Percentiles rank a stretch among this genome's conserved stretches.
These are phyloP conservation scores for Azolla pinnata DNA, from an alignment of 75 land plant genomes.

Conservation along the genomic window DNA sequence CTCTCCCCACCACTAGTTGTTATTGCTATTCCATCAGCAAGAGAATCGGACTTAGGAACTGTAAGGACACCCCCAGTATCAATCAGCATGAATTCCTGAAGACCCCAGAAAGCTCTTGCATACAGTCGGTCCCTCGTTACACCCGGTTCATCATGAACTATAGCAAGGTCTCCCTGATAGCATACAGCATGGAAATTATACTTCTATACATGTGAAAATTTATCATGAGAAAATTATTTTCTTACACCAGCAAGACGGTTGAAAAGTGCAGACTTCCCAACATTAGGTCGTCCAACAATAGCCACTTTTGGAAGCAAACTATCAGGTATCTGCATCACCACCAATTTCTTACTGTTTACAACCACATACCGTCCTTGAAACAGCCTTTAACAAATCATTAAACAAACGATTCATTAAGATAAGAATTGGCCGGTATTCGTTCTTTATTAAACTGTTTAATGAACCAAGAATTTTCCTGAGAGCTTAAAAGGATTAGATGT, in stretches of 20 bases:
- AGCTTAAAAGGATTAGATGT: too few species aligned
- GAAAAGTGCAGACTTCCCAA: slow-evolving; percentile 96
- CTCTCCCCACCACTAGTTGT: slow-evolving; percentile 69
- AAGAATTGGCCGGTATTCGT: too few species aligned
- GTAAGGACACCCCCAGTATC: slow-evolving; percentile 97
- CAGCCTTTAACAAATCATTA: too few species aligned
- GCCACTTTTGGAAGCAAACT: slow-evolving; percentile 81
- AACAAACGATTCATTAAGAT: too few species aligned
- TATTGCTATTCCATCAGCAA: slow-evolving; percentile 72
- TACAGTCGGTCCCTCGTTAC: slow-evolving; percentile 95
- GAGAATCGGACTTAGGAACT: slow-evolving; percentile 45
- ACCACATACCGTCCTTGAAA: too few species aligned
- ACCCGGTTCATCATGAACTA: slow-evolving; percentile 97
- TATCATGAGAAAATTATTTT: too few species aligned
- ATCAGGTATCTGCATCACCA: slow-evolving; percentile 90
- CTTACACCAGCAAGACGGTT: slow-evolving; percentile 95
- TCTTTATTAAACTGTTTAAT: too few species aligned
- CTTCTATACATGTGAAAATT: too few species aligned
- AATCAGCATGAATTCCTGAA: slow-evolving; percentile 73
- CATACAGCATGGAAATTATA: slow-evolving; percentile 4
- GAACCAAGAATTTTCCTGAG: too few species aligned
- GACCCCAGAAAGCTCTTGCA: slow-evolving; percentile 80
- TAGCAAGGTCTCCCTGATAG: slow-evolving; percentile 68
- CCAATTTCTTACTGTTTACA: too few species aligned
- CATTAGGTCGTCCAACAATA: slow-evolving; percentile 97